Percentiles rank a stretch among this genome's conserved stretches.
Evolutionary conservation across 441 rosid species (phyloP).

Genomic region (Arabidopsis lyrata): DNA sequence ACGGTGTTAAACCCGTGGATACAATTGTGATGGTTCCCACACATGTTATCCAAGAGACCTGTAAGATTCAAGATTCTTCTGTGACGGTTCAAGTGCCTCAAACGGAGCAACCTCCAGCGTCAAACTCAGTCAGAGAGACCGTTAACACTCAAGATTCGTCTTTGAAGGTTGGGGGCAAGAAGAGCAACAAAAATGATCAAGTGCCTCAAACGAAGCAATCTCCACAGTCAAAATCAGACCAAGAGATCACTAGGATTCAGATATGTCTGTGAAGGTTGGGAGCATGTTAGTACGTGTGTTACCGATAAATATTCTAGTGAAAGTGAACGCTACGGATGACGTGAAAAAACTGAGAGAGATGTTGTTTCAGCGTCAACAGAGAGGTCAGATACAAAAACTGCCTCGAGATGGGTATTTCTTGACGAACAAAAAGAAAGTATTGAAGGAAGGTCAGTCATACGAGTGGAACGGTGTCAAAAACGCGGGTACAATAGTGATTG

Average conservation of each 20-base stretch:
- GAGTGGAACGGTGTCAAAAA: slow-evolving; percentile 59
- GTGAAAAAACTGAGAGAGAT: slow-evolving; percentile 71
- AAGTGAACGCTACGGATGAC: slow-evolving; percentile 58
- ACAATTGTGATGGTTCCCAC: slow-evolving; percentile 61
- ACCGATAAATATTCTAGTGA: slow-evolving; percentile 60
- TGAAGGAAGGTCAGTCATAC: too few species aligned
- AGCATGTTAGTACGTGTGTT: slow-evolving; percentile 60
- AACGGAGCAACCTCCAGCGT: too few species aligned
- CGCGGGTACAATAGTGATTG: slow-evolving; percentile 68
- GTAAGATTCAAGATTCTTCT: too few species aligned
- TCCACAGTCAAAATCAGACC: background rate
- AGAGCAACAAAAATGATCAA: background rate
- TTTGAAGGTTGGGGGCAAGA: too few species aligned
- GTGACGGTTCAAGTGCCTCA: too few species aligned
- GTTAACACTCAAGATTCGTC: too few species aligned
- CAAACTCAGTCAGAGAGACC: too few species aligned
- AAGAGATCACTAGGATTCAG: slow-evolving; percentile 19
- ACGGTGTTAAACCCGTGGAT: slow-evolving; percentile 59
- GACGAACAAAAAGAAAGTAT: slow-evolving; percentile 61
- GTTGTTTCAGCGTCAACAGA: slow-evolving; percentile 60
- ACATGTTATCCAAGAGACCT: background rate
- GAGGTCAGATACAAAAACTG: slow-evolving; percentile 51
- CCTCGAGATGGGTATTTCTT: slow-evolving; percentile 79
- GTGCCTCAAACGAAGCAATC: background rate
- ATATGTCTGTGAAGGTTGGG: slow-evolving; percentile 23